Evolutionary conservation across 805 yeast species (phyloP), one percentile per base, ranked within the genome.

Genomic region (Wickerhamomyces silvicola): DNA sequence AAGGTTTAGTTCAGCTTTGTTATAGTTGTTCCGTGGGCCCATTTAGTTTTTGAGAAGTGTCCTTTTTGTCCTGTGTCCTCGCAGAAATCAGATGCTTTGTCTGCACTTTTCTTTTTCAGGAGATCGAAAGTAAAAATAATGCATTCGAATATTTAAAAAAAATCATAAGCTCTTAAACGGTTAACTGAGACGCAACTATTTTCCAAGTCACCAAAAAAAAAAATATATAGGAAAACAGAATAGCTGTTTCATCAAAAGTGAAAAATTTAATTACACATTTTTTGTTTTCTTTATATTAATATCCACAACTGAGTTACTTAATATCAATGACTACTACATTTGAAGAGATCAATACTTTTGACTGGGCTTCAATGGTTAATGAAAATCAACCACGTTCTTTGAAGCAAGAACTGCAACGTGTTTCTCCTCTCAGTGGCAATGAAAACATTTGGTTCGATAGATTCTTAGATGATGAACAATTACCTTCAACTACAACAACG

Each of bases 361-460:
- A 48, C 38, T 50, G 55, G 55, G 18, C 45, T 27, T 28, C 43
- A n/a, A 38, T 48, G 38, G 35, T 46, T 22, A 33, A 30, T 17
- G 37, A 35, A 24, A 33, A 40, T 31, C 35, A 28, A 26, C 36
- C 36, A 22, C 35, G 33, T 19, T n/a, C 27, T 6, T 23, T 29
- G 30, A 24, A 32, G 28, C 34, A 27, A 15, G 10, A 19, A 22
- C 38, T 32, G 11, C 42, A 35, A 24, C 38, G 30, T 4, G 24
- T 31, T n/a, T 38, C 42, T 9, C 35, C 38, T 7, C 38, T 31
- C 4, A 35, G 32, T 10, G 41, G 36, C n/a, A 35, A 39, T 22
- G 46, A 37, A 24, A 32, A 35, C 10, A 33, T 37, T 4, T 50
- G 56, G 55, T 41, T 51, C 22, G 48, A 46, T 21, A 46, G 39